Conservation (phyloP, 1,284 basidiomycete genomes). For the Wallemia hederae region DNA sequence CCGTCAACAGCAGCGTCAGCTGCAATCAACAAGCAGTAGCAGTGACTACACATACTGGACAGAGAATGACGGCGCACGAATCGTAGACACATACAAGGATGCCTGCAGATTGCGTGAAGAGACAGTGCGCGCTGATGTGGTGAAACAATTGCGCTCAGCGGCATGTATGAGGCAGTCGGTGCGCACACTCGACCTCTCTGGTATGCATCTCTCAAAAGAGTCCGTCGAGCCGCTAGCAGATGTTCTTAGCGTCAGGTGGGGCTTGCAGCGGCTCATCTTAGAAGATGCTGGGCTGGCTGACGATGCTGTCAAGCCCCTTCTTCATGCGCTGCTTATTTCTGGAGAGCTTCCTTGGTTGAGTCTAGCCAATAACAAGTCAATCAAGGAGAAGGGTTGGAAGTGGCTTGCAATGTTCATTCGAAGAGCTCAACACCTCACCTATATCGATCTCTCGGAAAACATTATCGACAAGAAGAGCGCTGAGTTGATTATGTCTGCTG, state of each 20-base stretch:
- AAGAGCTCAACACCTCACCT: slow-evolving; percentile 26
- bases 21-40: slow-evolving; percentile 17
- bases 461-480: slow-evolving; percentile 50
- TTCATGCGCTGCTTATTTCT: slow-evolving; percentile 67
- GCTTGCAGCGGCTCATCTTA: slow-evolving; percentile 46
- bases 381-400: slow-evolving; percentile 49
- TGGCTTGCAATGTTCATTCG: slow-evolving; percentile 48
- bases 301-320: slow-evolving; percentile 52
- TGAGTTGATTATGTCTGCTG: slow-evolving; percentile 45
- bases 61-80: slow-evolving; percentile 7
- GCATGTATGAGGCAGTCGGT: slow-evolving; percentile 26
- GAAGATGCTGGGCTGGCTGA: slow-evolving; percentile 56
- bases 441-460: slow-evolving; percentile 71
- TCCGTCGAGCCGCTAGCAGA: slow-evolving; percentile 55
- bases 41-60: slow-evolving; percentile 16
- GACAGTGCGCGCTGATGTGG: slow-evolving; percentile 26
- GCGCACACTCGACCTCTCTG: slow-evolving; percentile 42
- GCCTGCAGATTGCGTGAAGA: slow-evolving; percentile 19
- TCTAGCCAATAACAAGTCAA: slow-evolving; percentile 52
- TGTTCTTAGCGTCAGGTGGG: slow-evolving; percentile 67
- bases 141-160: slow-evolving; percentile 10
- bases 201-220: slow-evolving; percentile 36
- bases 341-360: slow-evolving; percentile 53
- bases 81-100: slow-evolving; percentile 15
- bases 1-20: slow-evolving; percentile 26